These are phyloP conservation scores for Thraustotheca clavata DNA, from an alignment of 352 stramenopile species.

Conservation along the genomic window DNA sequence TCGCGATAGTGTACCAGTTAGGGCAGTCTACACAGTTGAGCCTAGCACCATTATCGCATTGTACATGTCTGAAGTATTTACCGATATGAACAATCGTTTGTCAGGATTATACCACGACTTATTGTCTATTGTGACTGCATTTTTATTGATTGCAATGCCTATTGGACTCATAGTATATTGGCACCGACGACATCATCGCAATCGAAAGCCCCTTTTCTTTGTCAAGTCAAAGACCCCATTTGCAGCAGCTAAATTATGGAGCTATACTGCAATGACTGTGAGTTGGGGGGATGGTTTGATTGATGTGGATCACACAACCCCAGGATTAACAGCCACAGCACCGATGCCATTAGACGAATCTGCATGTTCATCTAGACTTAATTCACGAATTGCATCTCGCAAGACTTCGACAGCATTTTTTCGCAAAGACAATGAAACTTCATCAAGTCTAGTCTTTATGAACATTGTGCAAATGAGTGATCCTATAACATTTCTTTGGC, in stretches of 20 bases:
- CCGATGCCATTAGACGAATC: not conserved
- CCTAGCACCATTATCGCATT: slow-evolving; percentile 8
- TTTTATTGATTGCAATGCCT: not conserved
- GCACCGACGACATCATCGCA: not conserved
- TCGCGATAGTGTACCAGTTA: not conserved
- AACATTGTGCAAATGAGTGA: slow-evolving; percentile 37
- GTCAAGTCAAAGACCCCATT: slow-evolving; percentile 19
- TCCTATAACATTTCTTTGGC: slow-evolving; percentile 28
- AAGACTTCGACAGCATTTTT: not conserved
- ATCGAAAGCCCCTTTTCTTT: slow-evolving; percentile 14
- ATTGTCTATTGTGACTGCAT: not conserved
- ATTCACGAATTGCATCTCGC: not conserved
- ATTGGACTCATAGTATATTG: not conserved
- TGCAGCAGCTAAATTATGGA: slow-evolving; percentile 21
- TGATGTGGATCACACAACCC: slow-evolving; percentile 2
- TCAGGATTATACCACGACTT: slow-evolving; percentile 1
- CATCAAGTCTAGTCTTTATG: slow-evolving; percentile 26
- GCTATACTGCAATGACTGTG: slow-evolving; percentile 11
- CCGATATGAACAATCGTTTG: not conserved
- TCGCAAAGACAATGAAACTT: not conserved
- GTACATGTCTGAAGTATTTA: slow-evolving; percentile 5
- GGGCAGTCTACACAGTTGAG: not conserved
- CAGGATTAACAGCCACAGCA: not conserved
- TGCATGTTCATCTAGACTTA: not conserved
- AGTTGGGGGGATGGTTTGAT: slow-evolving; percentile 18